These are phyloP conservation scores for Xerocomus spinulosus DNA, from an alignment of 768 basidiomycete species.

Conservation along the genomic window DNA sequence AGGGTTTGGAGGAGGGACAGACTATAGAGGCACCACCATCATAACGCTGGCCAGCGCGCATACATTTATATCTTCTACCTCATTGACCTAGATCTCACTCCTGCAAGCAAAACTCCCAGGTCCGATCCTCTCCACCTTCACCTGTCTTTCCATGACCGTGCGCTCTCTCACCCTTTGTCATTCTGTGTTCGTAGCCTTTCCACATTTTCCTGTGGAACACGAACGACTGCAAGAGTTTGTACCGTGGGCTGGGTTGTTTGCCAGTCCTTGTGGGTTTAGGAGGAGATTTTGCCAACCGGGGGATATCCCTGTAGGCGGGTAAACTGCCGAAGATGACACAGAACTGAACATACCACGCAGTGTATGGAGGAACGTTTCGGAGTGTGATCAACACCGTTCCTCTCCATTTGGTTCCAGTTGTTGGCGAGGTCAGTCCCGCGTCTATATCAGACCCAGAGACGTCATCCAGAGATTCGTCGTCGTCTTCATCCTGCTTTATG, in stretches of 20 bases:
- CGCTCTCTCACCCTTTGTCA: slow-evolving; percentile 84
- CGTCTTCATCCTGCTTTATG: slow-evolving; percentile 40
- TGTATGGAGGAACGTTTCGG: slow-evolving; percentile 83
- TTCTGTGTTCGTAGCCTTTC: slow-evolving; percentile 88
- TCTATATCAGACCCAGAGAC: slow-evolving; percentile 16
- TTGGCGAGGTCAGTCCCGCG: background rate
- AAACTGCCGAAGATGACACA: slow-evolving; percentile 5
- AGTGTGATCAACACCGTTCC: slow-evolving; percentile 86
- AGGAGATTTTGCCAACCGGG: slow-evolving; percentile 72
- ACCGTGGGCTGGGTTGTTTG: slow-evolving; percentile 58
- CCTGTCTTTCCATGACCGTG: slow-evolving; percentile 63
- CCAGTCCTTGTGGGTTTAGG: slow-evolving; percentile 46
- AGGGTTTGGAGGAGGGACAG: slow-evolving; percentile 54
- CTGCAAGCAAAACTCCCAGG: slow-evolving; percentile 78
- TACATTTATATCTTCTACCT: slow-evolving; percentile 5
- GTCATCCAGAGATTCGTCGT: slow-evolving; percentile 38
- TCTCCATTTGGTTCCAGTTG: slow-evolving; percentile 28
- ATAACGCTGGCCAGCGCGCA: slow-evolving; percentile 11
- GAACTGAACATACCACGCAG: slow-evolving; percentile 57
- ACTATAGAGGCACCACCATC: slow-evolving; percentile 14
- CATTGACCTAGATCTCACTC: slow-evolving; percentile 11
- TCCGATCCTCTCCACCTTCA: slow-evolving; percentile 73
- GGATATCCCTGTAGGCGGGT: slow-evolving; percentile 56
- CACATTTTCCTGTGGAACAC: slow-evolving; percentile 64
- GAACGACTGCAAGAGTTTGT: slow-evolving; percentile 73